Base-by-base conservation (phyloP, 495 filamentous ascomycete genomes). In the Hypoxylon fuscum region DNA sequence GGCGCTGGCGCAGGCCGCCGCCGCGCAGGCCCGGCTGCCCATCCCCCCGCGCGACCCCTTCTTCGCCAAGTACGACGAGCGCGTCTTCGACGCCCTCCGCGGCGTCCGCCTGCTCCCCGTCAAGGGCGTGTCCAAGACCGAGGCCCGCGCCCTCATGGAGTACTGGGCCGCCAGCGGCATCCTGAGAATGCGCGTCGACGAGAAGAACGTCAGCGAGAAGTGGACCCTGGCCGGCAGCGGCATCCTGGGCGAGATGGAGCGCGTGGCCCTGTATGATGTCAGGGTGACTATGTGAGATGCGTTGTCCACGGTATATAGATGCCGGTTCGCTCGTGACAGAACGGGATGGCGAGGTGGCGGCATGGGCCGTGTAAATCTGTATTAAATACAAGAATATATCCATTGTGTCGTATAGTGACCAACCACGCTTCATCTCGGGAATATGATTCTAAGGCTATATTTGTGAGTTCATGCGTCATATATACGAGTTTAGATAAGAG, bases 101-200 rank as follows among this genome's bases (percentile, higher is more conserved):
- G 73, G 65, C 22, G 79, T 80, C 10, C 64, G 74, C 37, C 68
- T 85, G 1, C 14, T 86, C 41, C 75, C 77, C 10, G 65, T 96
- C 20, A 76, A 76, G 22, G 88, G 90, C 3, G 52, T 97, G 57
- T 89, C 78, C 51, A 91, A 86, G 70, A 75, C 78, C 18, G 93
- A 98, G 77, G 87, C 93, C 32, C 84, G 89, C 50, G 81, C 84
- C 1, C 78, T 95, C 63, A 85, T 98, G 85, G 95, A 97, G 80
- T 98, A 97, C 76, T 98, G 92, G 77, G 93, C 91, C 2, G 83
- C 80, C 20, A 96, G 92, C 73, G 95, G 95, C 14, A 77, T 97
- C 66, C 71, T 96, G 68, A 84, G 89, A 49, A 73, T 83, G 52
- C 77, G 73, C 40, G 80, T 96, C 37, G 88, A 89, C 64, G 88